Evolutionary conservation across 2,329 filamentous ascomycete genomes (phyloP), one percentile per base, ranked within the genome.

Genomic region (Aspergillus sclerotialis): DNA sequence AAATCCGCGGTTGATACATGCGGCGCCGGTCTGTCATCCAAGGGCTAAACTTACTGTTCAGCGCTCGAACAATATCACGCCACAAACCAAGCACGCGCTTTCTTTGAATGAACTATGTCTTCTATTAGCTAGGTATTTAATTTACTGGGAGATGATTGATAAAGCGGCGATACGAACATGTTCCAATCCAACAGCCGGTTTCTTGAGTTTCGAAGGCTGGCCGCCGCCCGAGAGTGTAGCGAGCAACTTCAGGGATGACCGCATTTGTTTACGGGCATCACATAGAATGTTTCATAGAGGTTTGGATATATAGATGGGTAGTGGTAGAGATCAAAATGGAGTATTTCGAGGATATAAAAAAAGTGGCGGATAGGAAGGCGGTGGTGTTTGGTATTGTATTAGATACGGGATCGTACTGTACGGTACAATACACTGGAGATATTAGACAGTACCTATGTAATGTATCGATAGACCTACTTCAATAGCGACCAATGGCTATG

Each of bases 1-100:
- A 11, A 29, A 19, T 42, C 15, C 38, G 28, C 8, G 33, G 16
- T 7, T 13, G 17, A 30, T 16, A 23, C n/a, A n/a, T n/a, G n/a
- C n/a, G n/a, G n/a, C n/a, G n/a, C n/a, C n/a, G n/a, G n/a, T n/a
- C n/a, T n/a, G n/a, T n/a, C n/a, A n/a, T n/a, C n/a, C n/a, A 14
- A 18, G 5, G 14, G 14, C 19, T 3, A 19, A 35, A 44, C 50
- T 40, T 47, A 60, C 61, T 63, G 38, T 64, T 55, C 30, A 65
- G 44, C 25, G 60, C 55, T 30, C 65, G 49, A 8, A 64, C 45
- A 21, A 68, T 64, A 19, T 64, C 58, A 11, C 64, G 57, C 58
- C 62, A 68, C 7, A 68, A 44, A n/a, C 52, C 38, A n/a, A 68
- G 40, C 1, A 61, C 62, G 6, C 64, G 57, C 32, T 65, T 61